Evolutionary conservation across 768 basidiomycete species (phyloP).

Genomic region (Naganishia vishniacii): DNA sequence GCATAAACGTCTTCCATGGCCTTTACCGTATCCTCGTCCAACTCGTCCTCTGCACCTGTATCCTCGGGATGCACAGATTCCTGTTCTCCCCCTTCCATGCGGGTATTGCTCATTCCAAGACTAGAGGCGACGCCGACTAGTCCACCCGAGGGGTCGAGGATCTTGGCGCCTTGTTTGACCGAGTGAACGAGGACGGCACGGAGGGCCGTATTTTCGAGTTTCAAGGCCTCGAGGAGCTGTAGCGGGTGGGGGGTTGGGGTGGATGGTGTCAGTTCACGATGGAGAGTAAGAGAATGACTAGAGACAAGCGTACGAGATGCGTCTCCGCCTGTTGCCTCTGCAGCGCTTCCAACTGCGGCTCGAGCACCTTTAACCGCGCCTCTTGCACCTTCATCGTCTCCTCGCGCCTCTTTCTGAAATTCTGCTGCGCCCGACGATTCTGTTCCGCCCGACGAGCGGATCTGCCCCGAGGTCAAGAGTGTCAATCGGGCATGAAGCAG

Average conservation of each 20-base stretch:
- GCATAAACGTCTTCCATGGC: slow-evolving; percentile 16
- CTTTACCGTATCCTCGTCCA: neutral
- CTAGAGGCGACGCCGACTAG: slow-evolving; percentile 3
- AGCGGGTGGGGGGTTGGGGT: neutral
- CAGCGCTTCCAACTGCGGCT: slow-evolving; percentile 15
- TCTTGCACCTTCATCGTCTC: slow-evolving; percentile 38
- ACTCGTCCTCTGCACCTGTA: neutral
- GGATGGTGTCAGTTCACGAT: too few relatives aligned
- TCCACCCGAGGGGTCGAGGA: slow-evolving; percentile 15
- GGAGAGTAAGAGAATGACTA: neutral
- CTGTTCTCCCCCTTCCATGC: neutral
- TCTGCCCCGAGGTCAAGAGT: neutral
- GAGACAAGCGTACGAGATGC: neutral
- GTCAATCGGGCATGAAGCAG: too few relatives aligned
- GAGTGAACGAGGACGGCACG: slow-evolving; percentile 16
- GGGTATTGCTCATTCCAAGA: neutral
- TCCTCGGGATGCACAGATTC: neutral
- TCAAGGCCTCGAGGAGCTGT: slow-evolving; percentile 19
- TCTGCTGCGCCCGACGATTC: slow-evolving; percentile 88
- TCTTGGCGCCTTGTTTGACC: slow-evolving; percentile 1
- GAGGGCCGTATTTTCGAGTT: slow-evolving; percentile 21
- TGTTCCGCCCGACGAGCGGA: slow-evolving; percentile 74
- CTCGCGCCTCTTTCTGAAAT: slow-evolving; percentile 82
- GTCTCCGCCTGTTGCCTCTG: slow-evolving; percentile 19
- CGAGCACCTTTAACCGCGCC: slow-evolving; percentile 4